Conservation (phyloP, 768 basidiomycete genomes). For the Leccinum truebloodii region DNA sequence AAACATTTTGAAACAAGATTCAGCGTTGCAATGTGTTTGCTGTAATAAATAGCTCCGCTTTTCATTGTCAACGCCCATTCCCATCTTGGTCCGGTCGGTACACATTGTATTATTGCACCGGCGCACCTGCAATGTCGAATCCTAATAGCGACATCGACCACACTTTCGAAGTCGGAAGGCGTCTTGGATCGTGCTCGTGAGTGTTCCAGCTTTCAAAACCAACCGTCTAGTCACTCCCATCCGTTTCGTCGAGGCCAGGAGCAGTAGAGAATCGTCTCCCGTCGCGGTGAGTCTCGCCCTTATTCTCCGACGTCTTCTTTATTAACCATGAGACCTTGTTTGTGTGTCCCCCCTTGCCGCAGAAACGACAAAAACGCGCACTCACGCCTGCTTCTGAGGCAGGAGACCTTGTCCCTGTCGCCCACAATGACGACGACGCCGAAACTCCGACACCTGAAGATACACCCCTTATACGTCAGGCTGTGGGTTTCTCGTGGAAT, state of each 20-base stretch:
- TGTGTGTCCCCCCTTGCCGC: slow-evolving; percentile 2
- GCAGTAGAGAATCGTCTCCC: slow-evolving; percentile 60
- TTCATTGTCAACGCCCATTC: background rate
- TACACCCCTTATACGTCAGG: slow-evolving; percentile 57
- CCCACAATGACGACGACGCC: slow-evolving; percentile 39
- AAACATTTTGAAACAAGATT: background rate
- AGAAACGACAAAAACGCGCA: slow-evolving; percentile 47
- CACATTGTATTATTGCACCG: background rate
- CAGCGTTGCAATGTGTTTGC: slow-evolving; percentile 11
- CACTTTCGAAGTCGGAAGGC: slow-evolving; percentile 31
- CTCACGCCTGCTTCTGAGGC: slow-evolving; percentile 58
- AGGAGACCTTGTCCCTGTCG: slow-evolving; percentile 41
- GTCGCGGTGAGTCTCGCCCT: slow-evolving; percentile 38
- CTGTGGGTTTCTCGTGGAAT: slow-evolving; percentile 52
- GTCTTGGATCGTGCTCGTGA: slow-evolving; percentile 38
- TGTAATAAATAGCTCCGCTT: slow-evolving; percentile 2
- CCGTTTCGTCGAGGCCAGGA: slow-evolving; percentile 37
- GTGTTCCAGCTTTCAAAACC: slow-evolving; percentile 14
- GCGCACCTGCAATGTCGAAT: slow-evolving; percentile 7
- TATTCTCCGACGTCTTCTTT: background rate
- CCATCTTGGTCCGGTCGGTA: background rate
- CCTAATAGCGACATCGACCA: slow-evolving; percentile 28
- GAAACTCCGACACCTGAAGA: slow-evolving; percentile 49
- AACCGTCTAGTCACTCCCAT: slow-evolving; percentile 5
- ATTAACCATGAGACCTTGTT: background rate